These are phyloP conservation scores for Linnemannia zychae DNA, from an alignment of 192 early-diverging fungal genomes.

Conservation along the genomic window DNA sequence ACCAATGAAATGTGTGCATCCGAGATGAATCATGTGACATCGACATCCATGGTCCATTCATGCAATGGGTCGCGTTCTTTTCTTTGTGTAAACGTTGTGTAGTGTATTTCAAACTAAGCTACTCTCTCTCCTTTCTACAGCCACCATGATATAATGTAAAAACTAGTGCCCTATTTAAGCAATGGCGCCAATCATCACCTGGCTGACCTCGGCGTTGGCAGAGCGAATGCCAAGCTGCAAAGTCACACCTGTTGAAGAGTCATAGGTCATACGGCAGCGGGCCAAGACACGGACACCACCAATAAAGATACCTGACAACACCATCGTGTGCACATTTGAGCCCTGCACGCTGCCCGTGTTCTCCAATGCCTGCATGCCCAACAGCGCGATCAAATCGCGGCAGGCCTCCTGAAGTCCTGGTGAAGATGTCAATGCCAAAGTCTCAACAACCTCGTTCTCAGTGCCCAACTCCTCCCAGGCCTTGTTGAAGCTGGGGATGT, in stretches of 20 bases:
- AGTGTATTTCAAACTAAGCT: too few relatives aligned
- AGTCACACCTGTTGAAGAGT: slow-evolving; percentile 86
- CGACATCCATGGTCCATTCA: too few relatives aligned
- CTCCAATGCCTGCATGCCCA: slow-evolving; percentile 92
- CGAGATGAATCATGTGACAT: not conserved
- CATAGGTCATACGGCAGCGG: slow-evolving; percentile 91
- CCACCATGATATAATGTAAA: not conserved
- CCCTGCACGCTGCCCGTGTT: slow-evolving; percentile 76
- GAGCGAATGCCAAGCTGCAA: slow-evolving; percentile 92
- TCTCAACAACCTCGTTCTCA: slow-evolving; percentile 85
- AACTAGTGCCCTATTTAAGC: slow-evolving; percentile 54
- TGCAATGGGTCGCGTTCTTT: too few relatives aligned
- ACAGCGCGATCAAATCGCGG: slow-evolving; percentile 75
- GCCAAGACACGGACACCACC: slow-evolving; percentile 82
- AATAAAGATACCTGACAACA: slow-evolving; percentile 90
- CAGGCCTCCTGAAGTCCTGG: slow-evolving; percentile 85
- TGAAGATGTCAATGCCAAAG: slow-evolving; percentile 85
- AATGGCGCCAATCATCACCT: slow-evolving; percentile 86
- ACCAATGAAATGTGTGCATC: not conserved
- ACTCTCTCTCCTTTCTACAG: not conserved
- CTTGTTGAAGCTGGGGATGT: slow-evolving; percentile 81
- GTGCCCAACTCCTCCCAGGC: slow-evolving; percentile 85
- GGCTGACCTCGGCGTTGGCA: slow-evolving; percentile 72
- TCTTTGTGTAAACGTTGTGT: too few relatives aligned
- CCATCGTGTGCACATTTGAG: slow-evolving; percentile 86